Evolutionary conservation across 2,329 filamentous ascomycete species (phyloP).

Genomic region (Pyrenophora graminea): DNA sequence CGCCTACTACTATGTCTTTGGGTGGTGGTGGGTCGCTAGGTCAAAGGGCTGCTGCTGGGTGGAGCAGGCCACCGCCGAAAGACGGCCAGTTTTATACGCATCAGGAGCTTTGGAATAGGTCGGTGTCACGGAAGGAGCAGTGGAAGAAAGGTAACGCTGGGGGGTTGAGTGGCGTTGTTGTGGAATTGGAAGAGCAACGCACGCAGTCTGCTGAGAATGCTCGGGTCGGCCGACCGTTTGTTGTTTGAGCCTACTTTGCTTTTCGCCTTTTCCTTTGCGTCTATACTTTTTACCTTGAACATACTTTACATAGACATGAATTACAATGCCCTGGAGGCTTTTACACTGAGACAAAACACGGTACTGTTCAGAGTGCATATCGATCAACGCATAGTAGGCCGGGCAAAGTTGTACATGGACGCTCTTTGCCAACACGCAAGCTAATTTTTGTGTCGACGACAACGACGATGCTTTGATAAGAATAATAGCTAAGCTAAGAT

Average conservation of each 20-base stretch:
- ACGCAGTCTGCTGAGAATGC: conserved; percentile 3
- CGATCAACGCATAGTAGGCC: too few species aligned
- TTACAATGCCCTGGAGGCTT: background rate
- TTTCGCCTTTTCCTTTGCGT: background rate
- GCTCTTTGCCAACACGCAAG: background rate
- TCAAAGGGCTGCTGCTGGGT: background rate
- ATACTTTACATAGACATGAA: background rate
- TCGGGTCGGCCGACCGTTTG: conserved; percentile 13
- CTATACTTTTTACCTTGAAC: background rate
- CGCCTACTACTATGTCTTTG: background rate
- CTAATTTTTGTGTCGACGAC: background rate
- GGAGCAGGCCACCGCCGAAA: conserved; percentile 9
- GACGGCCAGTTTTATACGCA: conserved; percentile 31
- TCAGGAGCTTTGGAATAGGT: conserved; percentile 34
- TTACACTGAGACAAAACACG: background rate
- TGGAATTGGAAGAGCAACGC: conserved; percentile 6
- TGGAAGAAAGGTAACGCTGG: background rate
- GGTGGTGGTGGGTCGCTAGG: background rate
- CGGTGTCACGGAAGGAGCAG: background rate
- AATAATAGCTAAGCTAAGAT: conserved; percentile 13
- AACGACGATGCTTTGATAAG: background rate
- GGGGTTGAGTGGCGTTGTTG: conserved; percentile 1
- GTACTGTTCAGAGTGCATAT: background rate
- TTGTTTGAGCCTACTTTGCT: conserved; percentile 9
- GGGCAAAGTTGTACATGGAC: too few species aligned